A percentile compares a stretch with the other conserved stretches of the same genome.
Evolutionary conservation across 1,284 basidiomycete species (phyloP).

Genomic region (Apiotrichum veenhuisii): DNA sequence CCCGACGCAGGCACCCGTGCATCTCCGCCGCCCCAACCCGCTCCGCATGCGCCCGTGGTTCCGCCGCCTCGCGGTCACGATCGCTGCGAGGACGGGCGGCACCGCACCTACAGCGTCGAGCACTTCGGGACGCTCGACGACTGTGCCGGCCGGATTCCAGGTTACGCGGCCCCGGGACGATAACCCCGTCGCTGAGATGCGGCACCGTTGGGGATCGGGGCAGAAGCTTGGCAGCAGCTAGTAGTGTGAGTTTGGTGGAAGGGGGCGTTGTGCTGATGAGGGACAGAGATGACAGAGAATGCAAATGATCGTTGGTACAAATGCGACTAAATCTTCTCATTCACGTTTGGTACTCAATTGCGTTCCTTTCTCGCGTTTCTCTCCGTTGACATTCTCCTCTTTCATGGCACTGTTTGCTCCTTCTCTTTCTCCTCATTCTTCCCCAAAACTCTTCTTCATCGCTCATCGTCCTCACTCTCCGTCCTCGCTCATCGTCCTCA

Average conservation of each 20-base stretch:
- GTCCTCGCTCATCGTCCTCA: no score
- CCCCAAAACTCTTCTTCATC: no score
- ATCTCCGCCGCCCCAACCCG: constrained; percentile 37
- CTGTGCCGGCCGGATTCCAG: constrained; percentile 3
- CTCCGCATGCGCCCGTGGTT: constrained; percentile 35
- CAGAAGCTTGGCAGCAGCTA: constrained; percentile 32
- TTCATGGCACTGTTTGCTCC: no score
- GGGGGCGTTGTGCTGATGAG: not conserved
- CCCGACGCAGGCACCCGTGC: constrained; percentile 37
- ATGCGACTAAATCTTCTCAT: no score
- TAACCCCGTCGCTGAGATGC: constrained; percentile 8
- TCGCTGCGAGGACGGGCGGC: not conserved
- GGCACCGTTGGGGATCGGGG: constrained; percentile 45
- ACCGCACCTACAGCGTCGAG: not conserved
- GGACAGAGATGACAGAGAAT: not conserved
- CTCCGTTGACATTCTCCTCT: no score
- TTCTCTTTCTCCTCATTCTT: no score
- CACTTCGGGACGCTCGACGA: not conserved
- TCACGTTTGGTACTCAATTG: no score
- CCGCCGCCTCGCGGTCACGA: constrained; percentile 18
- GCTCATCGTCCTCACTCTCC: no score
- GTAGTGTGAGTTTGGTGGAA: not conserved
- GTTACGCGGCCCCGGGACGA: constrained; percentile 14
- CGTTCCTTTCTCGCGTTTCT: no score
- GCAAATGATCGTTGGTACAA: no score